phyloP scores from a whole-genome alignment of 2,329 filamentous ascomycete genomes.

The Microsporum audouinii region DNA sequence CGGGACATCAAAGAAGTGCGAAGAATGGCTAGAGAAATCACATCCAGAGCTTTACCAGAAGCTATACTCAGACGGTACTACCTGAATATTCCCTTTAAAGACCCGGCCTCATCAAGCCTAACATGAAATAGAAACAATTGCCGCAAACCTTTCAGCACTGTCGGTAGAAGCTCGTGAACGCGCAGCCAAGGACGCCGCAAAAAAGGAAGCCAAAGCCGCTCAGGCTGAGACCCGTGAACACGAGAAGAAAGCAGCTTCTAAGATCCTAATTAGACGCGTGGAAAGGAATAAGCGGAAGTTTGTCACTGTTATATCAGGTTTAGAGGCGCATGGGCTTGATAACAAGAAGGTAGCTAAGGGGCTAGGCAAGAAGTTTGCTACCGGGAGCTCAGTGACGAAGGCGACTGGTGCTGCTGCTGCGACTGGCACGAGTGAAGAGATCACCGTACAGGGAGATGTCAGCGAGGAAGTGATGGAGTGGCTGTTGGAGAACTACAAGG shows the following conservation, averaged over 20 bases:
- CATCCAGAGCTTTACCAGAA: conserved; percentile 61
- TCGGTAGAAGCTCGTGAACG: conserved; percentile 87
- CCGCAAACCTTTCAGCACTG: conserved; percentile 72
- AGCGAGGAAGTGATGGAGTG: conserved; percentile 92
- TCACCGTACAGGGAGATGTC: conserved; percentile 93
- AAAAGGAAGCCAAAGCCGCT: conserved; percentile 91
- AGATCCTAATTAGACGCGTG: conserved; percentile 87
- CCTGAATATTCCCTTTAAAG: not conserved
- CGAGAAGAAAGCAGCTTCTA: conserved; percentile 69
- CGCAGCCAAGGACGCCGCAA: conserved; percentile 88
- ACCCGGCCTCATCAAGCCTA: not conserved
- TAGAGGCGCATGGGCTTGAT: conserved; percentile 83
- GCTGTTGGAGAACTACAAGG: conserved; percentile 73
- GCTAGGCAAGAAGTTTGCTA: conserved; percentile 97
- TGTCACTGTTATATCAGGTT: conserved; percentile 80
- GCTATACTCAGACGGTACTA: conserved; percentile 74
- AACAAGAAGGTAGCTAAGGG: conserved; percentile 95
- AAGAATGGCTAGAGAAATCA: conserved; percentile 78
- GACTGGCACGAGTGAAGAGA: conserved; percentile 55
- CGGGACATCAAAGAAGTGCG: conserved; percentile 90
- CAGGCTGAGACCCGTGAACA: conserved; percentile 72
- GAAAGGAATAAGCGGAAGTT: conserved; percentile 97
- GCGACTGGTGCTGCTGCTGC: conserved; percentile 55
- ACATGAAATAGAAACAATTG: conserved; percentile 54
- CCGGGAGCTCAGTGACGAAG: conserved; percentile 85